These are phyloP conservation scores for Rosellinia necatrix DNA, from an alignment of 2,329 filamentous ascomycete species.

Conservation along the genomic window DNA sequence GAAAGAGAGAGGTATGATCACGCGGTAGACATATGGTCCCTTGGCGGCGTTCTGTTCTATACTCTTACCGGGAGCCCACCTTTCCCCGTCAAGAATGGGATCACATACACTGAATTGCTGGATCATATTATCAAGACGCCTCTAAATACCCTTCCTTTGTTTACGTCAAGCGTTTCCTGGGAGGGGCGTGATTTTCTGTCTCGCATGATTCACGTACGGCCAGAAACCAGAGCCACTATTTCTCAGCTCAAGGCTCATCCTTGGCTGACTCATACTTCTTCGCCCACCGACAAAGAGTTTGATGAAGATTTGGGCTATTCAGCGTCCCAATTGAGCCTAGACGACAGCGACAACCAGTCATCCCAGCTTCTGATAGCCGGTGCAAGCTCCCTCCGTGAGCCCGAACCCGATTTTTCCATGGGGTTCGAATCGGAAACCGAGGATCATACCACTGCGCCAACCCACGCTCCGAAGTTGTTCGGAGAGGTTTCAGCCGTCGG, in stretches of 20 bases:
- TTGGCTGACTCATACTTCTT: constrained; percentile 68
- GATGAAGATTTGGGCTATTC: constrained; percentile 63
- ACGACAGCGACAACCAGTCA: constrained; percentile 53
- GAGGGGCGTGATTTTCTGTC: constrained; percentile 74
- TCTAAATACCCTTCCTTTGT: constrained; percentile 69
- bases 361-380: constrained; percentile 37
- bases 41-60: constrained; percentile 90
- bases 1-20: constrained; percentile 77
- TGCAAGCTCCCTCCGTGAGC: constrained; percentile 38
- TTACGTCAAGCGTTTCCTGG: constrained; percentile 62
- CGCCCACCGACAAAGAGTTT: constrained; percentile 64
- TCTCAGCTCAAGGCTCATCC: constrained; percentile 69
- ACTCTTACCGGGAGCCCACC: constrained; percentile 79
- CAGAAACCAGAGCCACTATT: constrained; percentile 76
- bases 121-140: constrained; percentile 82
- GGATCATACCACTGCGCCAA: constrained; percentile 70
- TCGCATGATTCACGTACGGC: constrained; percentile 81
- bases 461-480: constrained; percentile 50
- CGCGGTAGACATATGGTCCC: constrained; percentile 94
- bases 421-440: constrained; percentile 79
- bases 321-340: constrained; percentile 68
- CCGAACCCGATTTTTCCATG: constrained; percentile 48
- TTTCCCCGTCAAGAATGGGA: constrained; percentile 77
- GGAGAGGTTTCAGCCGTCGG: constrained; percentile 62
- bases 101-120: constrained; percentile 78